Evolutionary conservation across 495 filamentous ascomycete genomes (phyloP), one percentile per base, ranked within the genome.

Genomic region (Choiromyces venosus): DNA sequence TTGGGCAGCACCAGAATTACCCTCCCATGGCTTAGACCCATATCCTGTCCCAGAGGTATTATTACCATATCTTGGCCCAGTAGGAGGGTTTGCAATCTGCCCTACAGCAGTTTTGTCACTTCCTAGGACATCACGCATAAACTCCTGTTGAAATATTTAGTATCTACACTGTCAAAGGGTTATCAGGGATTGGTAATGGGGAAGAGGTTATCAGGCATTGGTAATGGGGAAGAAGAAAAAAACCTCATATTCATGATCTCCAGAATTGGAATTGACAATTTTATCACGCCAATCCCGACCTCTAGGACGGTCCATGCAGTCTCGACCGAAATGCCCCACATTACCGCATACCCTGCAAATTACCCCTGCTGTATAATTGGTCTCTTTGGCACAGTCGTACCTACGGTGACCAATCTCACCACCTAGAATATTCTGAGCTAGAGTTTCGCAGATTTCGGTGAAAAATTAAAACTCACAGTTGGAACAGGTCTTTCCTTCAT

Each of bases 301-400:
- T 80, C 92, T 88, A 83, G 94, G 92, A 81, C 93, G 88, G 80
- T 98, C 93, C 35, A 93, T 92, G 85, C 95, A 99, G 85, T 96
- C 93, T 78, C 92, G 88, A 74, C 91, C 93, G 91, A 97, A 94
- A 80, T 97, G 93, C 1, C 93, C 93, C 72, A 93, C 93, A 78
- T 96, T 94, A 70, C 96, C 96, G 84, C 96, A 99, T 80, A 97
- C 92, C 76, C 95, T 94, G 86, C 96, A 99, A 83, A 99, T 99
- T 83, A 98, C 97, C 82, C 93, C 97, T 78, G 96, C 93, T 36
- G 96, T 98, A 84, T 91, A 98, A 83, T 99, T 99, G 82, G 92
- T 91, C 82, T 96, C 93, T 85, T 99, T 91, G 9, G 96, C 96
- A 77, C 96, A 99, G 83, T 99, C 96, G 79, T 97, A 98, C 83